Percentiles rank a stretch among this genome's conserved stretches.
Evolutionary conservation across 257 asterid genomes (phyloP).

Genomic region (Salvia miltiorrhiza): DNA sequence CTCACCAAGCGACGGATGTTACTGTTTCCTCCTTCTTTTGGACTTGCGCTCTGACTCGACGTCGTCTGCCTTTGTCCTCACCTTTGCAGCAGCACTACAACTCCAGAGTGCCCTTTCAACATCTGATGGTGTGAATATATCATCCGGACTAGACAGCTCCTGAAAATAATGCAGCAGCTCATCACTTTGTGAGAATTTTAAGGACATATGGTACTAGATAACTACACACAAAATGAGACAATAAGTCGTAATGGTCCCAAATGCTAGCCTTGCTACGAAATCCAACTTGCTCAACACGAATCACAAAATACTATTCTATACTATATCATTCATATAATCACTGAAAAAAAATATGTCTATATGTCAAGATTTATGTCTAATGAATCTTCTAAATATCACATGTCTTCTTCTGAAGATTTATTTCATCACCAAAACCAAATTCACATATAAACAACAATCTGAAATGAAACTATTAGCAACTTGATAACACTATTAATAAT

Average conservation of each 20-base stretch:
- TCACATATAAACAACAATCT: neutral
- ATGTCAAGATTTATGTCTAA: neutral
- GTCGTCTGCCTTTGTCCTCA: neutral
- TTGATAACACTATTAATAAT: neutral
- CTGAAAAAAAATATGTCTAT: neutral
- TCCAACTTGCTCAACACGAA: neutral
- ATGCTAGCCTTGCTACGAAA: neutral
- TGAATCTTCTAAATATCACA: too few species aligned
- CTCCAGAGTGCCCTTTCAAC: constrained; percentile 93
- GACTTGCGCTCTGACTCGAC: constrained; percentile 12
- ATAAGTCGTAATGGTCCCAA: neutral
- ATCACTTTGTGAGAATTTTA: neutral
- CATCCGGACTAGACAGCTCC: constrained; percentile 54
- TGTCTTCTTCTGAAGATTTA: neutral
- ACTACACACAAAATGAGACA: neutral
- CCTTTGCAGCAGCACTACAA: constrained; percentile 36
- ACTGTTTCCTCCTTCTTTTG: constrained; percentile 53
- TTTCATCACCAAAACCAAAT: neutral
- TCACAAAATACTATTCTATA: neutral
- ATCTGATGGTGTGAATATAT: constrained; percentile 63
- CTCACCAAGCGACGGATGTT: neutral
- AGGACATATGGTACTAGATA: neutral
- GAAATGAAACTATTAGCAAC: neutral
- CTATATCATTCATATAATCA: too few species aligned
- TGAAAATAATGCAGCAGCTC: constrained; percentile 13